Evolutionary conservation across 2,329 filamentous ascomycete genomes (phyloP).

Genomic region (Xylaria sp.): DNA sequence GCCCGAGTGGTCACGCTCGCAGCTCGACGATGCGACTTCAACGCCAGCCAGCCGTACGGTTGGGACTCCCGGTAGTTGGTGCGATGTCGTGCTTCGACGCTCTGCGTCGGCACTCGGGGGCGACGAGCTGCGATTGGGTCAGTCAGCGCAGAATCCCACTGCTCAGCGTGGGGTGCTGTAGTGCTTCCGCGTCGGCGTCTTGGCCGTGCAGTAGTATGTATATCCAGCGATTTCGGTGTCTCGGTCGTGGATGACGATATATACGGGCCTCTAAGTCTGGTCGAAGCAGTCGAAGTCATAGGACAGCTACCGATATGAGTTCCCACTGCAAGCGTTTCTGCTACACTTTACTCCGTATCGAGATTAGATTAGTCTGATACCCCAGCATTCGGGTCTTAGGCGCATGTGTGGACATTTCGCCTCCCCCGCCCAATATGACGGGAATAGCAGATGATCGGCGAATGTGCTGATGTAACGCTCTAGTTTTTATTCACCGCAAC

Average conservation of each 20-base stretch:
- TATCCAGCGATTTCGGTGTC: neutral
- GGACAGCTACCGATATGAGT: neutral
- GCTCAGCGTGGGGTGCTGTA: conserved; percentile 20
- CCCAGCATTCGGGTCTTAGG: neutral
- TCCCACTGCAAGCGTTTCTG: neutral
- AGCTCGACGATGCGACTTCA: conserved; percentile 17
- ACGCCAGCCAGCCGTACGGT: neutral
- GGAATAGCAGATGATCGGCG: conserved; percentile 6
- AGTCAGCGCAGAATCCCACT: neutral
- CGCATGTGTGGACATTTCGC: neutral
- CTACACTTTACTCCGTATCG: neutral
- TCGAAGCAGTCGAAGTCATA: conserved; percentile 2
- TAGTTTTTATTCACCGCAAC: neutral
- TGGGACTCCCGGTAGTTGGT: conserved; percentile 6
- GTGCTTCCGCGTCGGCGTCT: conserved; percentile 14
- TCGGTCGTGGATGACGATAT: conserved; percentile 16
- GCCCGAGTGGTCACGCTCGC: conserved; percentile 9
- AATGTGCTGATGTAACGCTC: neutral
- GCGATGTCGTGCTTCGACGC: conserved; percentile 32
- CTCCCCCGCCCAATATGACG: neutral
- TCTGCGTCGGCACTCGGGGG: conserved; percentile 26
- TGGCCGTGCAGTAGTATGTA: neutral
- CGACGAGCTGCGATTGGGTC: conserved; percentile 24
- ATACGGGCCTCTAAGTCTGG: neutral
- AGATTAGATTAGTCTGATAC: neutral